Percentiles rank a stretch among this genome's conserved stretches.
phyloP scores from a whole-genome alignment of 2,329 filamentous ascomycete species.

The Eutypella sp. region DNA sequence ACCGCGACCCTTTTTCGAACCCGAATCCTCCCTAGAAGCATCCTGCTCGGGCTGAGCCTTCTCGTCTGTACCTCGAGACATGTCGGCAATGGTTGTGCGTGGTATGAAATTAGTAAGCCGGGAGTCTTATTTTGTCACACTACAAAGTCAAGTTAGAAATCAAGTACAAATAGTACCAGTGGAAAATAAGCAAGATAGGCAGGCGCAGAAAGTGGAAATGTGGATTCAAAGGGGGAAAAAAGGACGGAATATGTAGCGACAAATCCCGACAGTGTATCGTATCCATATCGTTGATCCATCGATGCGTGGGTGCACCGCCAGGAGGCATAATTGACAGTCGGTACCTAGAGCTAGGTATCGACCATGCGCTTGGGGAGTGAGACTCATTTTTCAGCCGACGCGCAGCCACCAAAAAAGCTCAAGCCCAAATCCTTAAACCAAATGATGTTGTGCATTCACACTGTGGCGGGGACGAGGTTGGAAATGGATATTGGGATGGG shows the following conservation, averaged over 20 bases:
- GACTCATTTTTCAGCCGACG: not conserved
- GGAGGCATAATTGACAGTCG: no score
- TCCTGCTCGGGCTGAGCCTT: constrained; percentile 21
- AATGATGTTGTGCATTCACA: not conserved
- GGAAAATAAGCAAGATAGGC: not conserved
- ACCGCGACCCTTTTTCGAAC: constrained; percentile 34
- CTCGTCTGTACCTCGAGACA: constrained; percentile 24
- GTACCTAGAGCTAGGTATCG: no score
- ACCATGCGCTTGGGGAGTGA: no score
- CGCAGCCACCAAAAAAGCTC: not conserved
- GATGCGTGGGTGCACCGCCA: no score
- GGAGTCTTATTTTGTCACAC: not conserved
- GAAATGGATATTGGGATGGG: no score
- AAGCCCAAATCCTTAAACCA: no score
- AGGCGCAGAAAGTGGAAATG: not conserved
- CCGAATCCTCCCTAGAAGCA: constrained; percentile 19
- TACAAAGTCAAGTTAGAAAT: not conserved
- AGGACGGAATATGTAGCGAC: no score
- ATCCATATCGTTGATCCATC: no score
- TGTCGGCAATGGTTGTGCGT: constrained; percentile 8
- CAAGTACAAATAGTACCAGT: not conserved
- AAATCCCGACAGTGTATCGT: no score
- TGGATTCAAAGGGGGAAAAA: no score
- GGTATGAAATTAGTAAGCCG: not conserved
- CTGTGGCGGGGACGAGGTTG: no score